Evolutionary conservation across 148 eudicot species (phyloP).

Genomic region (Rhododendron kiyosumense): DNA sequence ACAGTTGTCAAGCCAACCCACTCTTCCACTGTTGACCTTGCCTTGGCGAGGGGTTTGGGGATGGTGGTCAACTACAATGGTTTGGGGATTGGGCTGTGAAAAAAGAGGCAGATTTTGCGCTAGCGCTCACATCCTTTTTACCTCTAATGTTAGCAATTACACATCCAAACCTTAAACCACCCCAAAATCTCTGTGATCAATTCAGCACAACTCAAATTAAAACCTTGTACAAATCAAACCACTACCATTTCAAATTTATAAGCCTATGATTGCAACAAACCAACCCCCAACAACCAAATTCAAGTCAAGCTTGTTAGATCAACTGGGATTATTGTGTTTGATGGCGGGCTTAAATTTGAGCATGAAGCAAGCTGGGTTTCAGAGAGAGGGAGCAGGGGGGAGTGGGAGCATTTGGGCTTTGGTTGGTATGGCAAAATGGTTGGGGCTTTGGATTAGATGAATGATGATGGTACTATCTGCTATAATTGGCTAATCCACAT

Average conservation of each 20-base stretch:
- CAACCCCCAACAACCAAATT: neutral
- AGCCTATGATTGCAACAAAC: neutral
- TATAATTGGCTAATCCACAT: neutral
- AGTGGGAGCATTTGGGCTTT: neutral
- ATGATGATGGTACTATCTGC: neutral
- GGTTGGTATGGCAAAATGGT: neutral
- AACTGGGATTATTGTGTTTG: neutral
- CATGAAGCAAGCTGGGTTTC: neutral
- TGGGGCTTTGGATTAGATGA: neutral
- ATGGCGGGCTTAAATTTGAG: neutral
- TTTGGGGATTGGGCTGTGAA: neutral
- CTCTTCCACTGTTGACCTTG: no score
- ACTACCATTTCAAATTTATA: neutral
- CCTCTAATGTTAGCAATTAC: neutral
- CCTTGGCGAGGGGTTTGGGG: neutral
- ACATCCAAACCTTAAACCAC: neutral
- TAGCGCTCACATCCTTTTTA: neutral
- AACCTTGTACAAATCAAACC: neutral
- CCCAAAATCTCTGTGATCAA: neutral
- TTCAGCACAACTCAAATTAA: neutral
- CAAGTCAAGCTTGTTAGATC: neutral
- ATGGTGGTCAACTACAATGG: neutral
- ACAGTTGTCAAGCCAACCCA: neutral
- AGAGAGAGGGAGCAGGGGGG: neutral
- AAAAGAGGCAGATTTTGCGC: neutral